Conservation (phyloP, 495 filamentous ascomycete species). For the Thermothielavioides terrestris region DNA sequence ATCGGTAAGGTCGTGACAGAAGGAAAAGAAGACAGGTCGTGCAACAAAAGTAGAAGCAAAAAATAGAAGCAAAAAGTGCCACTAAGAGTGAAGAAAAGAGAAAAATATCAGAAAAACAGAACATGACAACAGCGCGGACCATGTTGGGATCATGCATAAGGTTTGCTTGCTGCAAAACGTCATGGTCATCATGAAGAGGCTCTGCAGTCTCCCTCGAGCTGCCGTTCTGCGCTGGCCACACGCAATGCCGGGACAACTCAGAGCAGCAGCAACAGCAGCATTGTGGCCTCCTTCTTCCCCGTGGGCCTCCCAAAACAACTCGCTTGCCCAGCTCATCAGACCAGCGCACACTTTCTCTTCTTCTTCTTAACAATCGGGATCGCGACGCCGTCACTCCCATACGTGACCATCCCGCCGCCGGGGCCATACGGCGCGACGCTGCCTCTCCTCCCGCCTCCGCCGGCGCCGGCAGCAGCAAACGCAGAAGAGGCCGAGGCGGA, state of each 20-base stretch:
- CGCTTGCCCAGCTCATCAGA: constrained; percentile 10
- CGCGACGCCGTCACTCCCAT: constrained; percentile 14
- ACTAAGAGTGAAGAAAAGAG: no score
- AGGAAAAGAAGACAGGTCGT: constrained; percentile 16
- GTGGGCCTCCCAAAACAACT: background rate
- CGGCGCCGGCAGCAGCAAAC: background rate
- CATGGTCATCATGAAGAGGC: background rate
- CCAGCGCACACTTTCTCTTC: constrained; percentile 46
- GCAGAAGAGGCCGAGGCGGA: constrained; percentile 1
- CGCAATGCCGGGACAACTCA: no score
- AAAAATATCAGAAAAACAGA: background rate
- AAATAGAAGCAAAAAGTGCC: constrained; percentile 16
- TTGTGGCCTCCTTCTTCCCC: constrained; percentile 6
- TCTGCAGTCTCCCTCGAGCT: no score
- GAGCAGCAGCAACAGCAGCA: no score
- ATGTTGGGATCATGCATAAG: constrained; percentile 10
- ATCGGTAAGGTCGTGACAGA: constrained; percentile 8
- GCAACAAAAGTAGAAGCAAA: background rate
- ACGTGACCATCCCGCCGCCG: constrained; percentile 12
- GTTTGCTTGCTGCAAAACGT: constrained; percentile 2
- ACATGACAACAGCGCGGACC: constrained; percentile 7
- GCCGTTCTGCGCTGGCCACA: no score
- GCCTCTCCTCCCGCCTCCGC: background rate
- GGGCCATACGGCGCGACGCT: constrained; percentile 1
- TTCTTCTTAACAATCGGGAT: constrained; percentile 42